Conservation (phyloP, 1,139 yeast species). For the Suhomyces guaymorum region DNA sequence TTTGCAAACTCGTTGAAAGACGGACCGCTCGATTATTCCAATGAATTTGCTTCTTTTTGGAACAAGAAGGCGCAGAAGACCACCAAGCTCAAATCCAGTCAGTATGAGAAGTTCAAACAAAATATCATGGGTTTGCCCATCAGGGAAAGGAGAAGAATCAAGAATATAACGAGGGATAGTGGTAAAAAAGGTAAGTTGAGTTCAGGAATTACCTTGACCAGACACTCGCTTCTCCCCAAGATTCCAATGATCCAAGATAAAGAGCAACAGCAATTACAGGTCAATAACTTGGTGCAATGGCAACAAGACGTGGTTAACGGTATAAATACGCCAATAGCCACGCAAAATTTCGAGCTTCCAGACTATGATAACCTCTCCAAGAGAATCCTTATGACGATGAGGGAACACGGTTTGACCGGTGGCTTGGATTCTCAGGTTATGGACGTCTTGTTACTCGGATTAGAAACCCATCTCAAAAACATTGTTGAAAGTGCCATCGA, state of each 20-base stretch:
- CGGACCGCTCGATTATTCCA: conserved; percentile 47
- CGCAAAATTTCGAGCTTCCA: conserved; percentile 80
- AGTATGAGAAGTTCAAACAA: conserved; percentile 78
- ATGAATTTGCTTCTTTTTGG: conserved; percentile 61
- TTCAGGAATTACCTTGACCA: conserved; percentile 75
- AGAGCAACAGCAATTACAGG: conserved; percentile 50
- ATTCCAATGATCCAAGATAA: conserved; percentile 76
- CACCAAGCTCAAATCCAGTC: conserved; percentile 54
- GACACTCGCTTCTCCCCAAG: conserved; percentile 84
- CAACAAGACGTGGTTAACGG: conserved; percentile 92
- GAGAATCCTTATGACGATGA: conserved; percentile 77
- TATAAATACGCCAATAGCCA: conserved; percentile 78
- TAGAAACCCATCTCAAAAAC: conserved; percentile 76
- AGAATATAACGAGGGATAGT: conserved; percentile 77
- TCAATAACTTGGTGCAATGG: conserved; percentile 73
- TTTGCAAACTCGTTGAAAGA: conserved; percentile 83
- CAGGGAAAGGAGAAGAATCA: conserved; percentile 81
- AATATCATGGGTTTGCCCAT: conserved; percentile 87
- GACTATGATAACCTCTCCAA: conserved; percentile 70
- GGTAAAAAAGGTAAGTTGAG: conserved; percentile 76
- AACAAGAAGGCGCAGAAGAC: conserved; percentile 44
- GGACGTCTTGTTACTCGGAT: conserved; percentile 74
- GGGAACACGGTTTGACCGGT: conserved; percentile 92
- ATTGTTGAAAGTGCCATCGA: conserved; percentile 77
- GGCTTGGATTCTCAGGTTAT: conserved; percentile 70